Conservation (phyloP, 768 basidiomycete species). For the Asterophora lycoperdoides region DNA sequence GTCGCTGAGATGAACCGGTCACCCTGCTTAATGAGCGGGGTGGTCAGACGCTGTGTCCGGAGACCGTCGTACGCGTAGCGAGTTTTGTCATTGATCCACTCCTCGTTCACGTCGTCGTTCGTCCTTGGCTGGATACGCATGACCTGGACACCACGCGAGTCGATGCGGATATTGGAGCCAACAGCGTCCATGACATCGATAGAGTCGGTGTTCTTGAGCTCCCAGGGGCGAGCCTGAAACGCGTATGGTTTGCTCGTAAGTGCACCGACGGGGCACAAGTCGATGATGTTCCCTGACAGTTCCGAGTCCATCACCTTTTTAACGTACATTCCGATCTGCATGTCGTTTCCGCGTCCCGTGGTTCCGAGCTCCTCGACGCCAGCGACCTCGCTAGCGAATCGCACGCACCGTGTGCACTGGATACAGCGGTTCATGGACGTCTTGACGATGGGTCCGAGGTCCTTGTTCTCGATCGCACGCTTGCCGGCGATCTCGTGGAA, state of each 20-base stretch:
- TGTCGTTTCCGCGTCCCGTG: slow-evolving; percentile 94
- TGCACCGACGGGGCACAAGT: slow-evolving; percentile 97
- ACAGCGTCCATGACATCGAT: slow-evolving; percentile 94
- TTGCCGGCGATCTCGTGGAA: slow-evolving; percentile 99
- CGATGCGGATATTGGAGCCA: slow-evolving; percentile 94
- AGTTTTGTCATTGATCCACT: slow-evolving; percentile 99
- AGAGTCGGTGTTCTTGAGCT: slow-evolving; percentile 96
- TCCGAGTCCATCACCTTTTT: slow-evolving; percentile 98
- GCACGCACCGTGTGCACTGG: slow-evolving; percentile 98
- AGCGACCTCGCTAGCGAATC: slow-evolving; percentile 98
- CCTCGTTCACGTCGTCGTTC: slow-evolving; percentile 98
- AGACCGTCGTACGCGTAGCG: slow-evolving; percentile 96
- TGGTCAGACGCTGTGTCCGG: slow-evolving; percentile 90
- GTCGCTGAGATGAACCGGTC: slow-evolving; percentile 86
- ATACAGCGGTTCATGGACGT: slow-evolving; percentile 99
- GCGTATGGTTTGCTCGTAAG: slow-evolving; percentile 98
- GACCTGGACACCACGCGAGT: slow-evolving; percentile 92
- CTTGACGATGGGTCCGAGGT: slow-evolving; percentile 96
- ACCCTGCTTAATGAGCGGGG: slow-evolving; percentile 85
- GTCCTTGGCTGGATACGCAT: slow-evolving; percentile 97
- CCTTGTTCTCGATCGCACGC: slow-evolving; percentile 97
- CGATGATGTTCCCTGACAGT: slow-evolving; percentile 94
- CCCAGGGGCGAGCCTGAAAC: slow-evolving; percentile 97
- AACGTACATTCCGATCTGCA: slow-evolving; percentile 98
- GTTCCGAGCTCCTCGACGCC: slow-evolving; percentile 97